These are phyloP conservation scores for Aphanomyces invadans DNA, from an alignment of 352 stramenopile genomes.

Conservation along the genomic window DNA sequence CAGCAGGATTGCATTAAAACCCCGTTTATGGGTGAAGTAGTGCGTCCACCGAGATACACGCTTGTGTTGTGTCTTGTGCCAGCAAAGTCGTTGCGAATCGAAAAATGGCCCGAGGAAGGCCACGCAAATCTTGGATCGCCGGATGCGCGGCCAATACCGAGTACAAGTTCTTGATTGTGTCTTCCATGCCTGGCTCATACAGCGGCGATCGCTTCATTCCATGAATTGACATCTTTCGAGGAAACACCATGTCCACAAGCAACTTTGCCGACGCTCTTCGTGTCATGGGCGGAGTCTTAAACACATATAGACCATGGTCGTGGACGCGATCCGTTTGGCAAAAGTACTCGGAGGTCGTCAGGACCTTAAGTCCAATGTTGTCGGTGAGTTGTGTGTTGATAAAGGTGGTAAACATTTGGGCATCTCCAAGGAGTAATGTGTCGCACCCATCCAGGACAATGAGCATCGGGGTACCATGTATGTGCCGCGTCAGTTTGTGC, in stretches of 20 bases:
- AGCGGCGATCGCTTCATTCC: neutral
- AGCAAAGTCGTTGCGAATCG: neutral
- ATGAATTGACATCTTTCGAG: neutral
- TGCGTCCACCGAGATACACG: neutral
- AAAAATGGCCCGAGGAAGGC: neutral
- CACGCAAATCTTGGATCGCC: neutral
- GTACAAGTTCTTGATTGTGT: neutral
- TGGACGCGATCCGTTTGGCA: constrained; percentile 5
- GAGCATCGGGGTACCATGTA: constrained; percentile 3
- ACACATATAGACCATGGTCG: constrained; percentile 9
- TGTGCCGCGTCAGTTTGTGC: constrained; percentile 12
- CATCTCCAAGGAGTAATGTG: neutral
- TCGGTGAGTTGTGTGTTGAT: neutral
- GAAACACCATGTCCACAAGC: neutral
- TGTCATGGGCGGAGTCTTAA: neutral
- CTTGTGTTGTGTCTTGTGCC: neutral
- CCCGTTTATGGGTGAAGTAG: neutral
- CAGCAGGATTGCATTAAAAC: neutral
- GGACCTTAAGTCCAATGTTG: constrained; percentile 6
- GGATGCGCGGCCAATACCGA: neutral
- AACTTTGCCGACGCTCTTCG: neutral
- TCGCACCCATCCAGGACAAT: constrained; percentile 3
- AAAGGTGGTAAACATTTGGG: neutral
- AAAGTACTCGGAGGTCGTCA: neutral
- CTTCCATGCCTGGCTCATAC: neutral